A percentile compares a stretch with the other conserved stretches of the same genome.
Evolutionary conservation across 164 flowering plant species (phyloP).

Genomic region (Tetracentron sinense): DNA sequence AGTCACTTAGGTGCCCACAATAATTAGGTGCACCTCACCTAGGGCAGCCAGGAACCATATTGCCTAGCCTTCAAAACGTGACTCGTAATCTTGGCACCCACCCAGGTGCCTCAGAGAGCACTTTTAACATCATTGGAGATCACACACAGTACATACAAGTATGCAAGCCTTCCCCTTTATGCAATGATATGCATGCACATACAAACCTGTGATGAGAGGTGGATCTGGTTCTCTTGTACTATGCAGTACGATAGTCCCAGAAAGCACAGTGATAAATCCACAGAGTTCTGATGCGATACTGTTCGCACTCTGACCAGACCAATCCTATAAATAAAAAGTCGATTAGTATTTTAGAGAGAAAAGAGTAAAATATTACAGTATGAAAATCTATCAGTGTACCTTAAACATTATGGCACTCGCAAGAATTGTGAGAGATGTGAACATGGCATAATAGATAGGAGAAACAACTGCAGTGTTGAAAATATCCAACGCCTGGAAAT

Average conservation of each 20-base stretch:
- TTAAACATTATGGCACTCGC: constrained; percentile 98
- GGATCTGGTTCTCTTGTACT: constrained; percentile 77
- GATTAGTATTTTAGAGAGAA: neutral
- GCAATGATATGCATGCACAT: constrained; percentile 2
- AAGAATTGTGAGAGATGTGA: constrained; percentile 80
- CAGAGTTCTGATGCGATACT: constrained; percentile 77
- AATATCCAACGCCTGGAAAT: constrained; percentile 78
- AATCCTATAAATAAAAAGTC: constrained; percentile 47
- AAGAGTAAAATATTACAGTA: neutral
- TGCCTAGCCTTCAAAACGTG: neutral
- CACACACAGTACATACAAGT: neutral
- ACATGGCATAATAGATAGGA: constrained; percentile 91
- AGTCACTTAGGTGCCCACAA: neutral
- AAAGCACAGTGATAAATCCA: constrained; percentile 80
- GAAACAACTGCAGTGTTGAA: constrained; percentile 87
- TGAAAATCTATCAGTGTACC: constrained; percentile 39
- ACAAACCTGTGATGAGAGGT: constrained; percentile 45
- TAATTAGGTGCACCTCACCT: neutral
- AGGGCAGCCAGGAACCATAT: neutral
- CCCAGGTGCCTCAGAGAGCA: neutral
- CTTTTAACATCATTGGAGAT: neutral
- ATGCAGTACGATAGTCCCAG: constrained; percentile 82
- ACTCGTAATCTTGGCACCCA: neutral
- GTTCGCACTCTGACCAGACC: constrained; percentile 84
- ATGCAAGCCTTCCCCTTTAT: neutral